Conservation (phyloP, 192 early-diverging fungal genomes). For the Coemansia umbellata region DNA sequence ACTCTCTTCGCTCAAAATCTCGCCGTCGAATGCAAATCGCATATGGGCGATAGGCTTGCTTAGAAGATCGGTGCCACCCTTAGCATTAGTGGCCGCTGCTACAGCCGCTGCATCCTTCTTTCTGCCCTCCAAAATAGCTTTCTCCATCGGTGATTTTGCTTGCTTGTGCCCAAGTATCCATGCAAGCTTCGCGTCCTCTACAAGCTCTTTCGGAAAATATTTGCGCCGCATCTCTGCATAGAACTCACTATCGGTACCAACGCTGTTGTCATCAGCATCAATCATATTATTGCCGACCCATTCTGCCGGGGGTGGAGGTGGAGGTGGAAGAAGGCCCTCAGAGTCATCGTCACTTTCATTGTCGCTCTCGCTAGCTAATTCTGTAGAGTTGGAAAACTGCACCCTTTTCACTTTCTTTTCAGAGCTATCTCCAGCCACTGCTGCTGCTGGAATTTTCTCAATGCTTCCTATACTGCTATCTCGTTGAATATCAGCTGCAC, state of each 20-base stretch:
- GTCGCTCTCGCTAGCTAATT: not conserved
- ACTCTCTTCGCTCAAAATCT: slow-evolving; percentile 55
- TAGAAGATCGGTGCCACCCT: slow-evolving; percentile 8
- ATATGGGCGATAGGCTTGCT: slow-evolving; percentile 44
- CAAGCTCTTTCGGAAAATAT: slow-evolving; percentile 33
- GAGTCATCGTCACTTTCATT: slow-evolving; percentile 12
- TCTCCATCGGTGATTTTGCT: slow-evolving; percentile 41
- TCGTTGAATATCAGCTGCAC: not conserved
- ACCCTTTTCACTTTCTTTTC: slow-evolving; percentile 15
- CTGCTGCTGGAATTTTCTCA: not conserved
- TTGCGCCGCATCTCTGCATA: slow-evolving; percentile 36
- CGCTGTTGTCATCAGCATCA: slow-evolving; percentile 32
- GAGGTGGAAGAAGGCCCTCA: slow-evolving; percentile 10
- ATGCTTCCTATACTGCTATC: not conserved
- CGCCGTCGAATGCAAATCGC: slow-evolving; percentile 80
- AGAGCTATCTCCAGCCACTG: not conserved
- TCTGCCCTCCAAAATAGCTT: slow-evolving; percentile 8
- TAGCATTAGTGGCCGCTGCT: not conserved
- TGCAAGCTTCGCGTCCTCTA: slow-evolving; percentile 51
- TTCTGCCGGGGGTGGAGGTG: slow-evolving; percentile 35
- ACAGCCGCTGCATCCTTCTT: slow-evolving; percentile 2
- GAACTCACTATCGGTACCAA: slow-evolving; percentile 31
- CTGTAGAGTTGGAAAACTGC: slow-evolving; percentile 22
- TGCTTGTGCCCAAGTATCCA: slow-evolving; percentile 51
- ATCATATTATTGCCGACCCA: slow-evolving; percentile 21